These are phyloP conservation scores for Lachancea lanzarotensis DNA, from an alignment of 805 yeast genomes.

Conservation along the genomic window DNA sequence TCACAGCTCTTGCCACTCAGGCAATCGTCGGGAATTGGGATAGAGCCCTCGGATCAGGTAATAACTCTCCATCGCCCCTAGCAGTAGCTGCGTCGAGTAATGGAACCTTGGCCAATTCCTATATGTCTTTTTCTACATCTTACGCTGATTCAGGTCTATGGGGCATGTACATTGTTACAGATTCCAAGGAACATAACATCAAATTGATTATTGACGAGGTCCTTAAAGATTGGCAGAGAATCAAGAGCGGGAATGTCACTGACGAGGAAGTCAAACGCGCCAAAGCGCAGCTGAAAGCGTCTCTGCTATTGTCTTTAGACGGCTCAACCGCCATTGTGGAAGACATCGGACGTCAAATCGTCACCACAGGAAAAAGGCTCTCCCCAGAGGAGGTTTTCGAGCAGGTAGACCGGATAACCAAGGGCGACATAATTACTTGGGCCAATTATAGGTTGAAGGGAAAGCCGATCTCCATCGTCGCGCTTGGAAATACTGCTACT, in stretches of 20 bases:
- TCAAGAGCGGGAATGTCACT: conserved; percentile 68
- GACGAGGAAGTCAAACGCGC: conserved; percentile 89
- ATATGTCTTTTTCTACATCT: conserved; percentile 93
- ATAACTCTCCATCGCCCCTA: conserved; percentile 79
- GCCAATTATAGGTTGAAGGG: conserved; percentile 73
- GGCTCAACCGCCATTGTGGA: conserved; percentile 96
- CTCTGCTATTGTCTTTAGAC: conserved; percentile 80
- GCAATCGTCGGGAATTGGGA: conserved; percentile 98
- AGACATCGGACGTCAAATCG: conserved; percentile 95
- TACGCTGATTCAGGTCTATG: conserved; percentile 96
- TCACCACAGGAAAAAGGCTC: conserved; percentile 72
- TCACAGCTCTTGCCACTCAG: conserved; percentile 91
- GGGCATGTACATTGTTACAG: conserved; percentile 92
- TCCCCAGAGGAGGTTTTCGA: conserved; percentile 44
- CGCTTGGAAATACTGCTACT: conserved; percentile 71
- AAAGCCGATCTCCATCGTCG: conserved; percentile 85
- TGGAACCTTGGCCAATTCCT: conserved; percentile 74
- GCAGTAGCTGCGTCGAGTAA: conserved; percentile 52
- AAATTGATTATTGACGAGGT: conserved; percentile 67
- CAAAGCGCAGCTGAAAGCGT: conserved; percentile 90
- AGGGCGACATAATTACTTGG: conserved; percentile 78
- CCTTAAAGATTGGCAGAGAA: conserved; percentile 80
- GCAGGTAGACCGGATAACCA: conserved; percentile 70
- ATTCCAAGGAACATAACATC: conserved; percentile 56
- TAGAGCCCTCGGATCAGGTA: conserved; percentile 78